These are phyloP conservation scores for Sporisorium exsertum DNA, from an alignment of 1,284 basidiomycete genomes.

Conservation along the genomic window DNA sequence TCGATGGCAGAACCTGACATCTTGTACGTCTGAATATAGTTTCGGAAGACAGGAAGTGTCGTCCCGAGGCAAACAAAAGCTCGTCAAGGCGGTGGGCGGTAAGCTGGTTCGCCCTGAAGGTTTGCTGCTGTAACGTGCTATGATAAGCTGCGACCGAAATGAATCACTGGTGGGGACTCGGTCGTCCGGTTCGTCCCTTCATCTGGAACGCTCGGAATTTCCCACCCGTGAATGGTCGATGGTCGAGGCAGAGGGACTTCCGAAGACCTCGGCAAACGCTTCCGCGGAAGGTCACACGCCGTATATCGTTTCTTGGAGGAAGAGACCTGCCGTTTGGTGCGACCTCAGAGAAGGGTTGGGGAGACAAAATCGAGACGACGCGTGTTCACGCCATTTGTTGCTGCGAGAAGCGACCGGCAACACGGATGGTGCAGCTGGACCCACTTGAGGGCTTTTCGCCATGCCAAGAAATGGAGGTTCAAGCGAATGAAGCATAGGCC, in stretches of 20 bases:
- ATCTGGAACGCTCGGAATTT: slow-evolving; percentile 1
- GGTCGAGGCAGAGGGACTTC: not conserved
- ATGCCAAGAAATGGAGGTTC: not conserved
- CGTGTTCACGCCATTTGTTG: not conserved
- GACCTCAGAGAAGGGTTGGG: not conserved
- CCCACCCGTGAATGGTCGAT: not conserved
- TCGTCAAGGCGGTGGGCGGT: not conserved
- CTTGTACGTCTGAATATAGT: not conserved
- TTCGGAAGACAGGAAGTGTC: not conserved
- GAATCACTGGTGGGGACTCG: slow-evolving; percentile 2
- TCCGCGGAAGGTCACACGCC: not conserved
- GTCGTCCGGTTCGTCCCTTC: not conserved
- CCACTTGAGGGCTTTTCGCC: not conserved
- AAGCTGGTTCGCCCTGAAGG: not conserved
- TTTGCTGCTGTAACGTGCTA: not conserved
- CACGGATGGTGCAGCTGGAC: not conserved
- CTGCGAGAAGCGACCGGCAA: not conserved
- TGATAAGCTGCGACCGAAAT: slow-evolving; percentile 3
- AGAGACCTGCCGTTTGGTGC: no score
- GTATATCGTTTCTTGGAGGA: not conserved
- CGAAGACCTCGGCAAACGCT: not conserved
- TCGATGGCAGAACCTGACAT: not conserved
- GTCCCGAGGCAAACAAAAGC: not conserved
- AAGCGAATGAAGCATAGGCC: not conserved
- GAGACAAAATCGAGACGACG: not conserved